Evolutionary conservation across 768 basidiomycete genomes (phyloP).

Genomic region (Lentinula boryana): DNA sequence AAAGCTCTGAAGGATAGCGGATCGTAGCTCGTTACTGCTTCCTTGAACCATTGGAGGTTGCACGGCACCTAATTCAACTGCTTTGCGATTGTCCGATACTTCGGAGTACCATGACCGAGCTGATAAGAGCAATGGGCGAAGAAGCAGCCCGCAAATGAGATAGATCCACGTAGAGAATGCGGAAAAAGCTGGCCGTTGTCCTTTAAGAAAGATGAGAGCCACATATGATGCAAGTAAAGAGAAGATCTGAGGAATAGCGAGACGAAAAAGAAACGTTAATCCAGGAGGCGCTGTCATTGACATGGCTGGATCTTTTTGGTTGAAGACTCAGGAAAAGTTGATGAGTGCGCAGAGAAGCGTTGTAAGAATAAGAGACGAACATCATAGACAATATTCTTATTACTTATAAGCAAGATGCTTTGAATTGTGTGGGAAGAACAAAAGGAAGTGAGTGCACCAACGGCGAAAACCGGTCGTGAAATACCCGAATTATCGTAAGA

Average conservation of each 20-base stretch:
- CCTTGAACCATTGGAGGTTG: neutral
- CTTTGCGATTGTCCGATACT: neutral
- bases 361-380: neutral
- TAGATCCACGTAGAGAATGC: neutral
- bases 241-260: neutral
- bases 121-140: neutral
- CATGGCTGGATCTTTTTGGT: neutral
- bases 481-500: too few species aligned
- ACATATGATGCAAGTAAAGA: neutral
- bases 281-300: neutral
- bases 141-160: neutral
- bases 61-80: neutral
- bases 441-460: too few species aligned
- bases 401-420: too few species aligned
- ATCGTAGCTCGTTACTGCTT: neutral
- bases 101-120: neutral
- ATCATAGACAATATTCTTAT: too few species aligned
- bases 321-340: neutral
- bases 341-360: neutral
- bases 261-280: neutral
- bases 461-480: too few species aligned
- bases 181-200: neutral
- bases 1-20: neutral
- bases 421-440: too few species aligned
- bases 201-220: neutral